phyloP scores from a whole-genome alignment of 2,329 filamentous ascomycete genomes.

The Colletotrichum viniferum region DNA sequence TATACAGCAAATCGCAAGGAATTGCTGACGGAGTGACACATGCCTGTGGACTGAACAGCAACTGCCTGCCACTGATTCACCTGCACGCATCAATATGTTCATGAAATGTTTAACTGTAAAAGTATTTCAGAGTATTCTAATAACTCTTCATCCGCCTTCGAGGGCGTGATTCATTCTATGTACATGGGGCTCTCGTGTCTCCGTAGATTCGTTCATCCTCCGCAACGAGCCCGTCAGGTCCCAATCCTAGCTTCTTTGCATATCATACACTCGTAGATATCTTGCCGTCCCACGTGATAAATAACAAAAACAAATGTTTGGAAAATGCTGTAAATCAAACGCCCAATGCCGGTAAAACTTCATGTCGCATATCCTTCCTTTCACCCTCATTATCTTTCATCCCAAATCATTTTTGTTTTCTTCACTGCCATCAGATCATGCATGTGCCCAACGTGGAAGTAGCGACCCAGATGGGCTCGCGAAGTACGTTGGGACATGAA shows the following conservation, averaged over 20 bases:
- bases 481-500: background rate
- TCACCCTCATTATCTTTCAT: slow-evolving; percentile 11
- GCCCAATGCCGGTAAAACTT: background rate
- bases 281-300: background rate
- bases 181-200: background rate
- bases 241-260: background rate
- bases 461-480: background rate
- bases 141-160: background rate
- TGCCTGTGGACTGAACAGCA: rapidly evolving
- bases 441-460: background rate
- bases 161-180: background rate
- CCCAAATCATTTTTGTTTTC: background rate
- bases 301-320: background rate
- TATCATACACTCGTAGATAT: slow-evolving; percentile 18
- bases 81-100: background rate
- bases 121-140: background rate
- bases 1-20: background rate
- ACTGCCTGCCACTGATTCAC: background rate
- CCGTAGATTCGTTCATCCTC: background rate
- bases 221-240: background rate
- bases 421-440: background rate
- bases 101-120: background rate
- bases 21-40: background rate
- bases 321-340: background rate
- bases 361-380: slow-evolving; percentile 4